Evolutionary conservation across 2,329 filamentous ascomycete species (phyloP).

Genomic region (Dactylellina drechsleri): DNA sequence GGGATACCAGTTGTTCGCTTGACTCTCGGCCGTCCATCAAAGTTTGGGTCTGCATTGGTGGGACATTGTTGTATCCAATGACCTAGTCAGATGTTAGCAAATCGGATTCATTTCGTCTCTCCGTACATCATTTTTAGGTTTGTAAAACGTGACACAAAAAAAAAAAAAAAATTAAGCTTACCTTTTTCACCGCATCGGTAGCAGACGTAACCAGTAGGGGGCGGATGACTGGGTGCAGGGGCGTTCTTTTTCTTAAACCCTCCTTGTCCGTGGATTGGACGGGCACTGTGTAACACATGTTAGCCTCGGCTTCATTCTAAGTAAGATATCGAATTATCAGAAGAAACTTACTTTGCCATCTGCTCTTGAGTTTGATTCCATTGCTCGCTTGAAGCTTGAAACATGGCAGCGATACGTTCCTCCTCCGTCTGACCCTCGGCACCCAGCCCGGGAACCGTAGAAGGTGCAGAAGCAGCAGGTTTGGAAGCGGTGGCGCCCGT

Average conservation of each 20-base stretch:
- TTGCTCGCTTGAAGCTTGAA: constrained; percentile 86
- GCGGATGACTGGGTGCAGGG: constrained; percentile 85
- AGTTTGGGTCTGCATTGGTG: constrained; percentile 97
- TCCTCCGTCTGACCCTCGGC: constrained; percentile 71
- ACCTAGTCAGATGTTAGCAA: constrained; percentile 64
- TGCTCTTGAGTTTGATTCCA: constrained; percentile 95
- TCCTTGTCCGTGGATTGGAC: constrained; percentile 62
- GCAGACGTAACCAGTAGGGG: constrained; percentile 92
- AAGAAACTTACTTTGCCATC: constrained; percentile 77
- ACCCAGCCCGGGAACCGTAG: constrained; percentile 28
- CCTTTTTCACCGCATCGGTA: constrained; percentile 95
- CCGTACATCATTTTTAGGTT: neutral
- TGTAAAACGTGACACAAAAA: constrained; percentile 32
- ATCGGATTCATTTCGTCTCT: constrained; percentile 5
- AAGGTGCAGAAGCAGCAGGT: constrained; percentile 22
- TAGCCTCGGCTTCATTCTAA: constrained; percentile 49
- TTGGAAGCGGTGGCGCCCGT: constrained; percentile 21
- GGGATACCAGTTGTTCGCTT: constrained; percentile 98
- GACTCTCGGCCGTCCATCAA: constrained; percentile 89
- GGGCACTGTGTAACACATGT: constrained; percentile 60
- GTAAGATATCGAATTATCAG: neutral
- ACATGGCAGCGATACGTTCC: constrained; percentile 91
- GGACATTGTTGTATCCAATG: constrained; percentile 99
- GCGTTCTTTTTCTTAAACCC: constrained; percentile 68
- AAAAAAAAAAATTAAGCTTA: constrained; percentile 57